Conservation (phyloP, 371 early-diverging fungal species). For the Funneliformis caledonium region DNA sequence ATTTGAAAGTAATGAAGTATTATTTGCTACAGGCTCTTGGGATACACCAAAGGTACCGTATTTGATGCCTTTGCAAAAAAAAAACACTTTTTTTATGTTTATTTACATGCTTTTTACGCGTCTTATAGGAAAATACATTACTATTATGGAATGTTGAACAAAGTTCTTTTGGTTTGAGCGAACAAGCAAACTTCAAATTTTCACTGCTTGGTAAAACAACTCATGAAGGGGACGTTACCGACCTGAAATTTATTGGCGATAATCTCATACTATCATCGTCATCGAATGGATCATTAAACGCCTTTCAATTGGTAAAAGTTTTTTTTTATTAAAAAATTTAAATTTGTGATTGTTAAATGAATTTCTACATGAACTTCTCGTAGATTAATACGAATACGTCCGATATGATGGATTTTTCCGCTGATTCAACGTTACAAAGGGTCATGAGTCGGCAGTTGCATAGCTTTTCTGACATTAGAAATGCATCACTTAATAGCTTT, state of each 20-base stretch:
- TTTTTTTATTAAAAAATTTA: not conserved
- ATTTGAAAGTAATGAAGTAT: conserved; percentile 7
- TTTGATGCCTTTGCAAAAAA: not conserved
- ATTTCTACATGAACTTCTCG: not conserved
- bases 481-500: conserved; percentile 45
- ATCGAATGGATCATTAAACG: conserved; percentile 46
- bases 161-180: not conserved
- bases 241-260: conserved; percentile 36
- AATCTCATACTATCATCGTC: conserved; percentile 47
- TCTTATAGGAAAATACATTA: conserved; percentile 23
- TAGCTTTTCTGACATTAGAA: conserved; percentile 38
- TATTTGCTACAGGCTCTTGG: conserved; percentile 40
- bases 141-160: conserved; percentile 15
- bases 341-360: too few species aligned
- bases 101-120: not conserved
- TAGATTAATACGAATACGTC: conserved; percentile 40
- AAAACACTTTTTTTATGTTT: not conserved
- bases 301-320: conserved; percentile 36
- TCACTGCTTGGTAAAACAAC: conserved; percentile 9
- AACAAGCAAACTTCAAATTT: not conserved
- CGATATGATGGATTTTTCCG: conserved; percentile 2
- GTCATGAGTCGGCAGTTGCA: conserved; percentile 41
- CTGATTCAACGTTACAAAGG: conserved; percentile 43
- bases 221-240: conserved; percentile 50
- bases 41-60: conserved; percentile 30